Conservation (phyloP, 129 eudicot genomes). For the Saposhnikovia divaricata region DNA sequence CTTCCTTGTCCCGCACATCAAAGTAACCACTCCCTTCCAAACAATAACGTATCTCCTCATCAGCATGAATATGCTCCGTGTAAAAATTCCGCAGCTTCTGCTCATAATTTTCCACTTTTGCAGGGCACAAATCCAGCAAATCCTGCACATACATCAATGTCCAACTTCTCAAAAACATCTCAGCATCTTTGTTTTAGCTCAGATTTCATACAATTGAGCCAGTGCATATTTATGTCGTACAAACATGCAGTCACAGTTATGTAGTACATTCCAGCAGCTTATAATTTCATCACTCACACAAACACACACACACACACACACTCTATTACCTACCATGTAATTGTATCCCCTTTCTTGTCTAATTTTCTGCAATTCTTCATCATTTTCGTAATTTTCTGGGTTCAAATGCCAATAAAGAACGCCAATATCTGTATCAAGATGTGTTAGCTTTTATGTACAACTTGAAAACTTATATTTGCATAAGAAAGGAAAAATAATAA, state of each 20-base stretch:
- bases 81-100: conserved; percentile 82
- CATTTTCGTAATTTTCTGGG: conserved; percentile 68
- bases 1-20: conserved; percentile 79
- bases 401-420: conserved; percentile 77
- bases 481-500: neutral
- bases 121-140: conserved; percentile 89
- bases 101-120: conserved; percentile 87
- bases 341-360: conserved; percentile 70
- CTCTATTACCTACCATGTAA: conserved; percentile 61
- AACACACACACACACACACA: neutral
- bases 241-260: neutral
- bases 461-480: neutral
- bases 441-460: neutral
- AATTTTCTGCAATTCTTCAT: conserved; percentile 63
- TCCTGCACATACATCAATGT: conserved; percentile 34
- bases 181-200: neutral
- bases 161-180: neutral
- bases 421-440: conserved; percentile 43
- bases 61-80: conserved; percentile 83
- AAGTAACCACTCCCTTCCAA: conserved; percentile 93
- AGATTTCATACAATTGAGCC: neutral
- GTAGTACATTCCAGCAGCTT: neutral
- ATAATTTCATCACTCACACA: neutral
- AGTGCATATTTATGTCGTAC: neutral
- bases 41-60: conserved; percentile 94